Conservation (phyloP, 1,284 basidiomycete species). For the Microstroma glucosiphilum region DNA sequence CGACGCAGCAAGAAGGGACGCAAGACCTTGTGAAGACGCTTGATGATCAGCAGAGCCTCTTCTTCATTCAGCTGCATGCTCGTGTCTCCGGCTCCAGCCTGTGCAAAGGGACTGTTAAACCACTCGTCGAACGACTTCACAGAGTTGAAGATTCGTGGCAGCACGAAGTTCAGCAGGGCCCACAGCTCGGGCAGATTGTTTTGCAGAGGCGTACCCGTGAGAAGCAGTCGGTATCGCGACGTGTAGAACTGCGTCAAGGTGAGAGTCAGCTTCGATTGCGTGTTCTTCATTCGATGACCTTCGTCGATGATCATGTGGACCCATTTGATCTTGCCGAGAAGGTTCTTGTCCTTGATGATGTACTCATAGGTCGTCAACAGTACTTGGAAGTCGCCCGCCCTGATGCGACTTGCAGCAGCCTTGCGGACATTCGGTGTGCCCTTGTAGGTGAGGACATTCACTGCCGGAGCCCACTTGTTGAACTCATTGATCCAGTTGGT, state of each 20-base stretch:
- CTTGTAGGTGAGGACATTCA: slow-evolving; percentile 48
- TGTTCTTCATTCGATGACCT: slow-evolving; percentile 99
- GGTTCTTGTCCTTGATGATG: slow-evolving; percentile 51
- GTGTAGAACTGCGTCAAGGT: slow-evolving; percentile 90
- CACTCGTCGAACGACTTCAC: slow-evolving; percentile 99
- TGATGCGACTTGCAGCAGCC: slow-evolving; percentile 36
- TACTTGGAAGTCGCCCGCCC: slow-evolving; percentile 47
- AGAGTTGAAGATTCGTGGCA: slow-evolving; percentile 98
- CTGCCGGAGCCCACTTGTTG: slow-evolving; percentile 48
- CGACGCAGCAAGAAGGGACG: slow-evolving; percentile 92
- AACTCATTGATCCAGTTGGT: slow-evolving; percentile 52
- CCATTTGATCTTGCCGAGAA: slow-evolving; percentile 51
- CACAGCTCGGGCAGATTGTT: slow-evolving; percentile 98
- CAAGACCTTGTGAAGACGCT: slow-evolving; percentile 95
- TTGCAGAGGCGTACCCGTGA: slow-evolving; percentile 95
- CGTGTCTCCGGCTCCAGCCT: slow-evolving; percentile 79
- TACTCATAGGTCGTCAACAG: slow-evolving; percentile 51
- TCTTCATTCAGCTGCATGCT: slow-evolving; percentile 96
- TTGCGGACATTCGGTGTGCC: slow-evolving; percentile 47
- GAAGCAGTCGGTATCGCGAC: slow-evolving; percentile 86
- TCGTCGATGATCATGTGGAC: slow-evolving; percentile 52
- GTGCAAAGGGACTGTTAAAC: slow-evolving; percentile 99
- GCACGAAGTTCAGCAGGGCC: slow-evolving; percentile 94
- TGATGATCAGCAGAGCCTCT: slow-evolving; percentile 94
- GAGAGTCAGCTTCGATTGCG: slow-evolving; percentile 85